Conservation (phyloP, 805 yeast genomes). For the Maudiozyma serrabonitensis region DNA sequence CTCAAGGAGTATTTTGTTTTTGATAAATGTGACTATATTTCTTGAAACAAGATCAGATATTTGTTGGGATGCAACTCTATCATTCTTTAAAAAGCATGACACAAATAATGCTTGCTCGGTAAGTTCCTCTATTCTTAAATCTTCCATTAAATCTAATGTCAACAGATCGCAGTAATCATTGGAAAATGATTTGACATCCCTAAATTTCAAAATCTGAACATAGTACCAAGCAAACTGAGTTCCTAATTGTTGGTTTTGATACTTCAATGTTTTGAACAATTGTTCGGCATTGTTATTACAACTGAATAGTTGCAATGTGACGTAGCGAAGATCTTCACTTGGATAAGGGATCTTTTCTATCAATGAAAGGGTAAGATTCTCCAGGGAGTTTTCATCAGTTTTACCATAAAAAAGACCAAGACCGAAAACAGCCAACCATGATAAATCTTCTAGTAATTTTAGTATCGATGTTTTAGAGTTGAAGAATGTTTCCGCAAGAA, state of each 20-base stretch:
- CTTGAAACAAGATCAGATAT: constrained; percentile 28
- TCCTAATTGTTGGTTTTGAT: constrained; percentile 20
- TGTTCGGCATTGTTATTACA: constrained; percentile 8
- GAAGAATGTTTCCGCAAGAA: constrained; percentile 47
- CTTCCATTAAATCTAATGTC: constrained; percentile 39
- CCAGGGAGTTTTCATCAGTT: constrained; percentile 29
- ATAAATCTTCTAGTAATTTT: constrained; percentile 36
- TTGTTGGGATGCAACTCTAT: constrained; percentile 33
- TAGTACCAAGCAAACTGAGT: constrained; percentile 44
- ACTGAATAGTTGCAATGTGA: constrained; percentile 14
- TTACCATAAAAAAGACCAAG: constrained; percentile 57
- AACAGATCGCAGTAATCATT: constrained; percentile 30
- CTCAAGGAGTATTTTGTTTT: constrained; percentile 18
- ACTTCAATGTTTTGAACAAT: constrained; percentile 8
- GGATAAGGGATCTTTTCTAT: constrained; percentile 3
- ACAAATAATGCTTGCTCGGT: constrained; percentile 57
- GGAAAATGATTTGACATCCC: constrained; percentile 19
- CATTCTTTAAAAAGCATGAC: constrained; percentile 45
- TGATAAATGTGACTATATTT: constrained; percentile 17
- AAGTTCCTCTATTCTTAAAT: constrained; percentile 38
- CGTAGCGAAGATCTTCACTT: constrained; percentile 5
- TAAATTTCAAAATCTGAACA: constrained; percentile 36
- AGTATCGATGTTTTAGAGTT: constrained; percentile 19
- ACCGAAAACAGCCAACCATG: constrained; percentile 60
- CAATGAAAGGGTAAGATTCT: constrained; percentile 20